phyloP scores from a whole-genome alignment of 306 rosid genomes.

The Prunus kanzakura region DNA sequence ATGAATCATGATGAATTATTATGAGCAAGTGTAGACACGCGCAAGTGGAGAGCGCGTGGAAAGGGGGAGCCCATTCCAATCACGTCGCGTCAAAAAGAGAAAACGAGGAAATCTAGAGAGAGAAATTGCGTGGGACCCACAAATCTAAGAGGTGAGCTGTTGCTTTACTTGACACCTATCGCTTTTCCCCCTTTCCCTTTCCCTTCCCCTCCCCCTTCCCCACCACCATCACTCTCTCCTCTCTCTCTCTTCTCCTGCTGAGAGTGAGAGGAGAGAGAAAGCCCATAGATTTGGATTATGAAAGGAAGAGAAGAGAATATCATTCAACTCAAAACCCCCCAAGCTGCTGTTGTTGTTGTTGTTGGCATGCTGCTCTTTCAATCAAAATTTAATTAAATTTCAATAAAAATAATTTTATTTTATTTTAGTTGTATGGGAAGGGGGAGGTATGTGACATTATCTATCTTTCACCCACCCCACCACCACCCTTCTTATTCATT shows the following conservation, averaged over 20 bases:
- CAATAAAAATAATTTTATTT: no score
- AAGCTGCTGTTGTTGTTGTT: not conserved
- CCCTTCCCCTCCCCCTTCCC: not conserved
- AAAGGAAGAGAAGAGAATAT: no score
- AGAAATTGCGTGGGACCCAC: constrained; percentile 61
- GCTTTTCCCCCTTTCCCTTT: constrained; percentile 6
- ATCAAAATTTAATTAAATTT: not conserved
- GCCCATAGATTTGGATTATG: not conserved
- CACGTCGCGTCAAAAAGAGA: constrained; percentile 51
- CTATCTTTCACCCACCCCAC: constrained; percentile 14
- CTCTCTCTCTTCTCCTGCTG: not conserved
- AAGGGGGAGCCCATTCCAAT: constrained; percentile 14
- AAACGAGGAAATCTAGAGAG: constrained; percentile 48
- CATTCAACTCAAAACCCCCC: not conserved
- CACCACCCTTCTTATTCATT: not conserved
- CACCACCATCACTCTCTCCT: not conserved
- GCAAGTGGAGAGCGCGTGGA: not conserved
- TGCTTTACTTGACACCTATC: constrained; percentile 47
- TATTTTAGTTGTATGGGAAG: not conserved
- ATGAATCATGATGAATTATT: not conserved
- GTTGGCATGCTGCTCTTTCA: not conserved
- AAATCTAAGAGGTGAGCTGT: constrained; percentile 69
- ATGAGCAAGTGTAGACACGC: constrained; percentile 1
- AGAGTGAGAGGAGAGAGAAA: not conserved
- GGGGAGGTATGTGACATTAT: constrained; percentile 8